Base-by-base conservation (phyloP, 495 filamentous ascomycete genomes). In the Pyronema omphalodes region DNA sequence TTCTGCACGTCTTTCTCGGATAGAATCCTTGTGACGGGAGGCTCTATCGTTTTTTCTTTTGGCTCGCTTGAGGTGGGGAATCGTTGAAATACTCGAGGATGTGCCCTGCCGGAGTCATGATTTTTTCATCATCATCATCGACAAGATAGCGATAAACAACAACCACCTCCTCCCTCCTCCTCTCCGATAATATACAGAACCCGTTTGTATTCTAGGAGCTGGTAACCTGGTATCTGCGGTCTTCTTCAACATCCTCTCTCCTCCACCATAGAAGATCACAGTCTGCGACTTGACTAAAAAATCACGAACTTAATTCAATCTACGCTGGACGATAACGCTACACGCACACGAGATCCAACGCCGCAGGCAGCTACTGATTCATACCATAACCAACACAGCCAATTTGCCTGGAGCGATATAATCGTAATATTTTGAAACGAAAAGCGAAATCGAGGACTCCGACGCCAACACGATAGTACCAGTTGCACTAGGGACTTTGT, bases 111-210 rank as follows among this genome's bases (percentile, higher is more conserved):
- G 44, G 23, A 19, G 14, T 47, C n/a, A 15, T n/a, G 23, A 15
- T 47, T 19, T 23, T 47, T 19, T 47, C 44, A 11, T 47, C 18
- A 41, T 12, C 39, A 41, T 23, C 44, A 11, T 7, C 44, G 23
- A 23, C 17, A 47, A 23, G n/a, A 47, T 15, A 14, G 18, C n/a
- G n/a, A 47, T 47, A 14, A 47, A n/a, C 44, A 47, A n/a, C 44
- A 1, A 47, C 44, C 44, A 29, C 23, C 23, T 47, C 44, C 44
- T 23, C 44, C 44, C 44, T 47, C 44, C 44, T 23, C 44, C n/a
- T 23, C 44, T 47, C 44, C 44, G 44, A 47, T 47, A 47, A 47
- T 47, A 47, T 15, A 47, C 39, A 41, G 44, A 47, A 47, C 44
- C 44, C 44, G 44, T 47, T 15, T 47, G 18, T 15, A 14, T 47